Conservation (phyloP, 805 yeast genomes). For the Cyberlindnera mississippiensis region DNA sequence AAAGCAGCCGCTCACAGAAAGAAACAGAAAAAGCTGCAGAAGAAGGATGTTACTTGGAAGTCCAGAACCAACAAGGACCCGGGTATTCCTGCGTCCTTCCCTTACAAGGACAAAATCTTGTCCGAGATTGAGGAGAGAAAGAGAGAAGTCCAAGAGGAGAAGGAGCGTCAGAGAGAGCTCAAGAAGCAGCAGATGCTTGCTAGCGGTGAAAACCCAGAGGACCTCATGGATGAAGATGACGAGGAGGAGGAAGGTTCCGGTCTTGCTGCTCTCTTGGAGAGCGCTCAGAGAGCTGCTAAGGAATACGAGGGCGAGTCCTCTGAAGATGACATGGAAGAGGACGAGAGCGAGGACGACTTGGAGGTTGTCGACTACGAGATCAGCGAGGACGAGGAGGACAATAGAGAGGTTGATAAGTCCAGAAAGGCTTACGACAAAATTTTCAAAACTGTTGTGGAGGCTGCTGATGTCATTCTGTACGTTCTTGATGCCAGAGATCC, state of each 20-base stretch:
- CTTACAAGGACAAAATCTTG: slow-evolving; percentile 83
- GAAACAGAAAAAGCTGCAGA: slow-evolving; percentile 75
- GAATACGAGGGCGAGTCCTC: slow-evolving; percentile 57
- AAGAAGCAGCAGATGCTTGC: slow-evolving; percentile 38
- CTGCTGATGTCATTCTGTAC: slow-evolving; percentile 85
- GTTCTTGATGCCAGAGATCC: slow-evolving; percentile 99
- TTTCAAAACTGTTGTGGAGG: slow-evolving; percentile 88
- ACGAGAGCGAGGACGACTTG: slow-evolving; percentile 37
- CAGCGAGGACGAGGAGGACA: slow-evolving; percentile 40
- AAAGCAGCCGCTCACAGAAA: slow-evolving; percentile 90
- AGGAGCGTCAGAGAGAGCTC: slow-evolving; percentile 46
- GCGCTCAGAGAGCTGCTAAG: slow-evolving; percentile 86
- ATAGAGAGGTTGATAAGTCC: slow-evolving; percentile 60
- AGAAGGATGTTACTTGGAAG: slow-evolving; percentile 93
- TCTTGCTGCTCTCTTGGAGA: slow-evolving; percentile 79
- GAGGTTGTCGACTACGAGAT: slow-evolving; percentile 49
- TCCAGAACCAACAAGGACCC: slow-evolving; percentile 81
- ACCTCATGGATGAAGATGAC: slow-evolving; percentile 33
- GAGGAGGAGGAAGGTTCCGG: slow-evolving; percentile 48
- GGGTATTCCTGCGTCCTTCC: slow-evolving; percentile 93
- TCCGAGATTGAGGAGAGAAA: slow-evolving; percentile 64
- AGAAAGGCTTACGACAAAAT: slow-evolving; percentile 92
- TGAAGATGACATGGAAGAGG: slow-evolving; percentile 42
- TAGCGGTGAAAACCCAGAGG: slow-evolving; percentile 34
- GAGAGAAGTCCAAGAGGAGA: slow-evolving; percentile 51